Conservation (phyloP, 164 flowering plant genomes). For the Umbilicus rupestris region DNA sequence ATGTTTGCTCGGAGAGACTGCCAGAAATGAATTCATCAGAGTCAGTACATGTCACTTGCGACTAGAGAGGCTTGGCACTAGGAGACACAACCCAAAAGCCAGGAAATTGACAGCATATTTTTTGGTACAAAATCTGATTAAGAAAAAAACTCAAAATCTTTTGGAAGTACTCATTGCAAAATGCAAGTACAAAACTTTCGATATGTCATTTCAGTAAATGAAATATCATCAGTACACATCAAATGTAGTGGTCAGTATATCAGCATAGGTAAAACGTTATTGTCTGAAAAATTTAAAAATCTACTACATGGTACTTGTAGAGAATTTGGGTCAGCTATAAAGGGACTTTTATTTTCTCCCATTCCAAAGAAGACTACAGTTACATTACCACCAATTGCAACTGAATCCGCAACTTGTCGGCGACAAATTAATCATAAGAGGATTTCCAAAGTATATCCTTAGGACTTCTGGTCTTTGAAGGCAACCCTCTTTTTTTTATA, state of each 20-base stretch:
- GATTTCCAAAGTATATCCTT: too few relatives aligned
- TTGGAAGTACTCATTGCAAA: neutral
- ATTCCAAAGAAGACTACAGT: too few relatives aligned
- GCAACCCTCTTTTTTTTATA: too few relatives aligned
- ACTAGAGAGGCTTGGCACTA: neutral
- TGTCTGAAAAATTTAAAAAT: neutral
- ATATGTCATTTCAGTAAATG: neutral
- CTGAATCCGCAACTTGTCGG: too few relatives aligned
- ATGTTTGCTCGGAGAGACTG: slow-evolving; percentile 80
- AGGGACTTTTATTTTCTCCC: too few relatives aligned
- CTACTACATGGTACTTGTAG: too few relatives aligned
- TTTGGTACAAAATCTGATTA: neutral
- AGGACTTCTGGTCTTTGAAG: too few relatives aligned
- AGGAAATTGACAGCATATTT: neutral
- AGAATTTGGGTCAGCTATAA: too few relatives aligned
- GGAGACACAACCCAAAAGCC: neutral
- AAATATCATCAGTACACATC: neutral
- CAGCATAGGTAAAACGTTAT: neutral
- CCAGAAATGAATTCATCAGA: slow-evolving; percentile 9
- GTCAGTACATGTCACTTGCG: too few relatives aligned
- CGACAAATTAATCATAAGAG: too few relatives aligned
- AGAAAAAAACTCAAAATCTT: neutral
- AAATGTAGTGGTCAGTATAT: neutral
- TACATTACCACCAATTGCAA: too few relatives aligned
- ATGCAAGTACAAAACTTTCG: neutral